phyloP scores from a whole-genome alignment of 495 filamentous ascomycete genomes.

The Daldinia caldariorum region DNA sequence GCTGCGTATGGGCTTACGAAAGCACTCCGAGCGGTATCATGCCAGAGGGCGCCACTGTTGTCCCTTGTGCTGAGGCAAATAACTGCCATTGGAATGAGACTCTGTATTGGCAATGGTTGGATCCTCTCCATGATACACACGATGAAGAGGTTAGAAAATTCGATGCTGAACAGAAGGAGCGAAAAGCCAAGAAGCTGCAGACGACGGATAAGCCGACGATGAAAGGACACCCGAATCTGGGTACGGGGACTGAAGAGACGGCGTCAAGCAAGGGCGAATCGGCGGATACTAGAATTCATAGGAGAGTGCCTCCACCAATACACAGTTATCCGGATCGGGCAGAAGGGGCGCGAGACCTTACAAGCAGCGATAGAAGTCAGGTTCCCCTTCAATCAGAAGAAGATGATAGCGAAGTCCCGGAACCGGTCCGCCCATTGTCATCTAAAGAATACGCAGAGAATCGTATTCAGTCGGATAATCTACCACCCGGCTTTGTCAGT shows the following conservation, averaged over 20 bases:
- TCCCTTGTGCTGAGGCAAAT: slow-evolving; percentile 72
- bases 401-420: slow-evolving; percentile 33
- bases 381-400: slow-evolving; percentile 41
- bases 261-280: slow-evolving; percentile 15
- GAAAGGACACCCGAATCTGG: slow-evolving; percentile 31
- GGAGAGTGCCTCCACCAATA: slow-evolving; percentile 19
- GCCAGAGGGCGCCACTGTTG: slow-evolving; percentile 76
- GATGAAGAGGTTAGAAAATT: slow-evolving; percentile 56
- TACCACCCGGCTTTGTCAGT: slow-evolving; percentile 72
- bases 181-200: slow-evolving; percentile 39
- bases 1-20: slow-evolving; percentile 94
- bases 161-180: slow-evolving; percentile 46
- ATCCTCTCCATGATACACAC: slow-evolving; percentile 56
- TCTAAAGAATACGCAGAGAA: slow-evolving; percentile 72
- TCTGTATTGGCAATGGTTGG: slow-evolving; percentile 65
- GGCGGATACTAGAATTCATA: slow-evolving; percentile 18
- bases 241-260: slow-evolving; percentile 14
- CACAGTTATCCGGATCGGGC: not conserved
- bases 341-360: slow-evolving; percentile 34
- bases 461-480: slow-evolving; percentile 66
- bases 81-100: slow-evolving; percentile 83
- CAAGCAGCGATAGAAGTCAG: slow-evolving; percentile 32
- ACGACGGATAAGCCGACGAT: slow-evolving; percentile 39
- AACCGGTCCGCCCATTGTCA: slow-evolving; percentile 57
- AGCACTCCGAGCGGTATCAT: slow-evolving; percentile 84